These are phyloP conservation scores for Nicotiana tomentosiformis DNA, from an alignment of 257 asterid species.

Conservation along the genomic window DNA sequence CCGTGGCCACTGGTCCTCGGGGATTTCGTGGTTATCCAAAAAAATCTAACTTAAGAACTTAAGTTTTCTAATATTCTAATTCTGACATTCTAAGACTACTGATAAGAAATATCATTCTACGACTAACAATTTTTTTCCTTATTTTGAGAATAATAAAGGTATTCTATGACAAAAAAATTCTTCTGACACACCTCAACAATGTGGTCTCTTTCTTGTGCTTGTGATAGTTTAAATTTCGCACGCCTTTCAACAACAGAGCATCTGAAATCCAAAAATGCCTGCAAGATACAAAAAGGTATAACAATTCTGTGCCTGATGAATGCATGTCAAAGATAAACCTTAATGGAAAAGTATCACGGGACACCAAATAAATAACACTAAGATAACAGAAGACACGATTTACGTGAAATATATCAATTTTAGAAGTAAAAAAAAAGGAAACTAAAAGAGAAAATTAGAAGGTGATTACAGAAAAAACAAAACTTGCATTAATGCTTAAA, in stretches of 20 bases:
- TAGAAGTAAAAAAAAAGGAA: background rate
- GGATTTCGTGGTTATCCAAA: too few species aligned
- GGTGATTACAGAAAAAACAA: background rate
- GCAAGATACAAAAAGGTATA: constrained; percentile 11
- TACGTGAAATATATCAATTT: background rate
- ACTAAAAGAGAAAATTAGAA: constrained; percentile 9
- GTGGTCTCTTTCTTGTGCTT: constrained; percentile 86
- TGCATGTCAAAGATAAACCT: background rate
- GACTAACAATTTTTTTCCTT: too few species aligned
- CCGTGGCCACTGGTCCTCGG: too few species aligned
- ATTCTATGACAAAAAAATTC: too few species aligned
- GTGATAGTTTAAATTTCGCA: constrained; percentile 67
- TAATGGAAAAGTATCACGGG: background rate
- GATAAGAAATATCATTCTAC: background rate
- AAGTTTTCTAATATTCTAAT: background rate
- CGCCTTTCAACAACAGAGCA: constrained; percentile 94
- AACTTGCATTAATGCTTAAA: background rate
- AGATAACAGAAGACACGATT: background rate
- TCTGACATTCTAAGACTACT: background rate
- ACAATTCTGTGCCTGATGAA: background rate
- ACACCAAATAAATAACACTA: background rate
- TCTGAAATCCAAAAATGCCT: constrained; percentile 94
- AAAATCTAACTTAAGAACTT: background rate
- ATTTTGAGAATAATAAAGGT: too few species aligned
- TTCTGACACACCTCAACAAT: constrained; percentile 70